These are phyloP conservation scores for Psidium guajava DNA, from an alignment of 345 rosid genomes.

Conservation along the genomic window DNA sequence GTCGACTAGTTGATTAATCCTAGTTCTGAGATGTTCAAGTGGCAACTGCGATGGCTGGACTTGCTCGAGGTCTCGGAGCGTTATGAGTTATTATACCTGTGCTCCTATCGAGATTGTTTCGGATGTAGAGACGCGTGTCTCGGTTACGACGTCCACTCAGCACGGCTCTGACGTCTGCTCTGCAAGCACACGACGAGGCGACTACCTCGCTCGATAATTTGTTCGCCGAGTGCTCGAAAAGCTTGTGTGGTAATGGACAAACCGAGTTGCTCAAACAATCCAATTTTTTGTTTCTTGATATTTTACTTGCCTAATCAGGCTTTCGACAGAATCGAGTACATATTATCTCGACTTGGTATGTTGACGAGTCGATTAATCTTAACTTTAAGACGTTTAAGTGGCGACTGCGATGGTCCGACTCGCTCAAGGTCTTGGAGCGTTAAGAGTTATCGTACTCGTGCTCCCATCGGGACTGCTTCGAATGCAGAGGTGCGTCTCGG, in stretches of 20 bases:
- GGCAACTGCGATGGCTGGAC: background rate
- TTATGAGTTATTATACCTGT: background rate
- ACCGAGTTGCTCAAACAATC: background rate
- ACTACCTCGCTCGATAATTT: fast-evolving
- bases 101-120: background rate
- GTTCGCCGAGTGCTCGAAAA: background rate
- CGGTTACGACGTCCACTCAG: fast-evolving
- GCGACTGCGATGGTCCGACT: too few relatives aligned
- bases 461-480: background rate
- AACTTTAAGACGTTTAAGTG: background rate
- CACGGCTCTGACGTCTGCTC: fast-evolving
- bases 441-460: fast-evolving
- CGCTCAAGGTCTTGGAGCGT: background rate
- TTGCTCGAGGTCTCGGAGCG: background rate
- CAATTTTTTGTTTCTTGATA: background rate
- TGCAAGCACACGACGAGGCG: fast-evolving
- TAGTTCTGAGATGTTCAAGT: background rate
- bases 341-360: too few relatives aligned
- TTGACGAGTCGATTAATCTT: background rate
- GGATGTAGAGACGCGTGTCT: background rate
- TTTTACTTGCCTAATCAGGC: background rate
- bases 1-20: background rate
- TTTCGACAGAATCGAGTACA: background rate
- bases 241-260: background rate
- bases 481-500: background rate